These are phyloP conservation scores for Porphyrellus sp. DNA, from an alignment of 1,284 basidiomycete species.

Conservation along the genomic window DNA sequence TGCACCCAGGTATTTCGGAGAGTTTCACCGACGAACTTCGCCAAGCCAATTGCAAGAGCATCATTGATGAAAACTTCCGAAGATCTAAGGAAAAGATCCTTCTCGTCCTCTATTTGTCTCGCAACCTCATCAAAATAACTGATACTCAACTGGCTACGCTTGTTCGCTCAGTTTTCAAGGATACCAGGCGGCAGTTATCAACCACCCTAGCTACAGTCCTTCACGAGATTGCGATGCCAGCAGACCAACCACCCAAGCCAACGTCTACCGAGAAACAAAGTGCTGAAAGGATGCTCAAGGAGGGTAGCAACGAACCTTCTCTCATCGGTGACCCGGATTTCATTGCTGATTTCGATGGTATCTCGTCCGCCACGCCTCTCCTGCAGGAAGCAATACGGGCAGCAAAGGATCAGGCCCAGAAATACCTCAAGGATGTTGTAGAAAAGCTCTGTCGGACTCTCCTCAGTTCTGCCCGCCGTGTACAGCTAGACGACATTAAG, in stretches of 20 bases:
- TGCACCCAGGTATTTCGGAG: slow-evolving; percentile 22
- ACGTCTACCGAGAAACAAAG: slow-evolving; percentile 11
- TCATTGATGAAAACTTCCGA: slow-evolving; percentile 21
- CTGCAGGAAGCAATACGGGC: slow-evolving; percentile 24
- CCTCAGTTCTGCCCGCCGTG: slow-evolving; percentile 8
- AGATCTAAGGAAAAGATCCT: slow-evolving; percentile 28
- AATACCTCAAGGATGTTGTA: slow-evolving; percentile 24
- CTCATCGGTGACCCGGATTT: slow-evolving; percentile 32
- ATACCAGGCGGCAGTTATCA: slow-evolving; percentile 13
- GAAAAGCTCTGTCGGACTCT: slow-evolving; percentile 21
- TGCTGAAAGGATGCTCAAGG: slow-evolving; percentile 27
- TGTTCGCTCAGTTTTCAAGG: slow-evolving; percentile 15
- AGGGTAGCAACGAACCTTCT: slow-evolving; percentile 18
- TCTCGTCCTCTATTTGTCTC: slow-evolving; percentile 19
- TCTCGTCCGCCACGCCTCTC: slow-evolving; percentile 11
- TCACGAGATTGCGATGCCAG: slow-evolving; percentile 6
- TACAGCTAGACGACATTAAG: slow-evolving; percentile 28
- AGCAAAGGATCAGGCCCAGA: slow-evolving; percentile 23
- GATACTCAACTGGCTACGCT: slow-evolving; percentile 17
- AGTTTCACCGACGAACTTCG: slow-evolving; percentile 21
- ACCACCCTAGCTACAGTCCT: slow-evolving; percentile 18
- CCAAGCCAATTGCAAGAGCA: slow-evolving; percentile 17
- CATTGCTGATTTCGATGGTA: slow-evolving; percentile 27
- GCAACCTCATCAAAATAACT: slow-evolving; percentile 12
- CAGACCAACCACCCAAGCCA: slow-evolving; percentile 4